phyloP scores from a whole-genome alignment of 2,329 filamentous ascomycete genomes.

The Cladosporium sp. region DNA sequence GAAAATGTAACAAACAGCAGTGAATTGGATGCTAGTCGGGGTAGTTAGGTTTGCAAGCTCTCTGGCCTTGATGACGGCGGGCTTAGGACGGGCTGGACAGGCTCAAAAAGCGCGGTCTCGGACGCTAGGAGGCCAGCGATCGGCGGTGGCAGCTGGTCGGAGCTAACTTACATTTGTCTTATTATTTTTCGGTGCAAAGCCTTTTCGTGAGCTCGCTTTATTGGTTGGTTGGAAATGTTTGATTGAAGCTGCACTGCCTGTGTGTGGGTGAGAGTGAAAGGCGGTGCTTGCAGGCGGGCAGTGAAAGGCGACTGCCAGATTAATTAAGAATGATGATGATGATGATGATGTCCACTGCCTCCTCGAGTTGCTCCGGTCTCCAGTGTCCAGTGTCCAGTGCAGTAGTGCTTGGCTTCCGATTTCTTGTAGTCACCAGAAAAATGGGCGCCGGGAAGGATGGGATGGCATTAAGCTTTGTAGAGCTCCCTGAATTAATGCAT shows the following conservation, averaged over 20 bases:
- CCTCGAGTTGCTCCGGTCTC: not conserved
- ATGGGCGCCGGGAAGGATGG: not conserved
- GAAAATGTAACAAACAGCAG: conserved; percentile 11
- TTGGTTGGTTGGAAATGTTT: not conserved
- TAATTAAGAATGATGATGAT: too few species aligned
- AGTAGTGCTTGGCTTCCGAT: conserved; percentile 1
- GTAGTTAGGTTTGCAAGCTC: conserved; percentile 9
- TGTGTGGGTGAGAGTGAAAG: not conserved
- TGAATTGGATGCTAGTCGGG: not conserved
- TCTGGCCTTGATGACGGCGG: conserved; percentile 4
- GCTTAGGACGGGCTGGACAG: not conserved
- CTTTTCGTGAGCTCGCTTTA: not conserved
- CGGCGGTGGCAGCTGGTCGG: not conserved
- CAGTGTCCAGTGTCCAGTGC: not conserved
- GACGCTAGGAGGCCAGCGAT: conserved; percentile 2
- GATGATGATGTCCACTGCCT: not conserved
- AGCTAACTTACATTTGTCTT: not conserved
- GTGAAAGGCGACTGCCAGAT: not conserved
- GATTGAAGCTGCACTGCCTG: not conserved
- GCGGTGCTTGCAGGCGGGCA: not conserved
- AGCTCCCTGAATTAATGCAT: conserved; percentile 1
- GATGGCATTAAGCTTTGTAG: conserved; percentile 5
- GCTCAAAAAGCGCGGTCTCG: conserved; percentile 1
- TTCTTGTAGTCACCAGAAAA: not conserved
- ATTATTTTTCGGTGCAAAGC: conserved; percentile 1